Evolutionary conservation across 2,329 filamentous ascomycete species (phyloP).

Genomic region (Seiridium cupressi): DNA sequence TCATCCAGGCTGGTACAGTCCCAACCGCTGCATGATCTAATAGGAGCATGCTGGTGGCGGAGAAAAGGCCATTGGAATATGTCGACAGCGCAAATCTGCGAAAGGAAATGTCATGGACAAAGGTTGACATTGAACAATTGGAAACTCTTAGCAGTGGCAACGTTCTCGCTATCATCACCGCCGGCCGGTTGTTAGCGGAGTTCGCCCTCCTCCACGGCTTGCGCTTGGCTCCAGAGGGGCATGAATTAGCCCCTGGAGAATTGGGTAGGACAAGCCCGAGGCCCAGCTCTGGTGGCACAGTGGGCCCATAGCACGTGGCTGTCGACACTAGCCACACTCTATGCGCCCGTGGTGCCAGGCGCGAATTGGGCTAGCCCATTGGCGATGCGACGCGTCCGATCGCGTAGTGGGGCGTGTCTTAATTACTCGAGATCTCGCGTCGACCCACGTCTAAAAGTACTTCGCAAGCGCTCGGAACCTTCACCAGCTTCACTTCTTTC

Average conservation of each 20-base stretch:
- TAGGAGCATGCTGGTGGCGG: not conserved
- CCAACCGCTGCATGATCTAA: not conserved
- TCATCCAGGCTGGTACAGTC: constrained; percentile 13
- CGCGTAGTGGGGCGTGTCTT: not conserved
- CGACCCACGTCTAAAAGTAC: not conserved
- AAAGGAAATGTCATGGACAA: not conserved
- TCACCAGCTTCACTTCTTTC: not conserved
- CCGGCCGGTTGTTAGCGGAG: not conserved
- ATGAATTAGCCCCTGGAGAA: too few species aligned
- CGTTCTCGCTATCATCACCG: not conserved
- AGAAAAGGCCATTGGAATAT: too few species aligned
- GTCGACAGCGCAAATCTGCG: too few species aligned
- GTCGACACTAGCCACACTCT: not conserved
- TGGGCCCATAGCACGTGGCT: not conserved
- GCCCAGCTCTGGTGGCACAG: not conserved
- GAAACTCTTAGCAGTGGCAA: not conserved
- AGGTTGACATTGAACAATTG: not conserved
- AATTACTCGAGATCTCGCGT: not conserved
- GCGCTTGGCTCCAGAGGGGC: not conserved
- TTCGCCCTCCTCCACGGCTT: not conserved
- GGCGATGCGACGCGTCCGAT: not conserved
- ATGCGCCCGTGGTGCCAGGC: not conserved
- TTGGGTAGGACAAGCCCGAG: too few species aligned
- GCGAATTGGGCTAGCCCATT: not conserved
- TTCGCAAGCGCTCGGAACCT: not conserved